A percentile compares a stretch with the other conserved stretches of the same genome.
Evolutionary conservation across 2,329 filamentous ascomycete species (phyloP).

Genomic region (Emergomyces orientalis): DNA sequence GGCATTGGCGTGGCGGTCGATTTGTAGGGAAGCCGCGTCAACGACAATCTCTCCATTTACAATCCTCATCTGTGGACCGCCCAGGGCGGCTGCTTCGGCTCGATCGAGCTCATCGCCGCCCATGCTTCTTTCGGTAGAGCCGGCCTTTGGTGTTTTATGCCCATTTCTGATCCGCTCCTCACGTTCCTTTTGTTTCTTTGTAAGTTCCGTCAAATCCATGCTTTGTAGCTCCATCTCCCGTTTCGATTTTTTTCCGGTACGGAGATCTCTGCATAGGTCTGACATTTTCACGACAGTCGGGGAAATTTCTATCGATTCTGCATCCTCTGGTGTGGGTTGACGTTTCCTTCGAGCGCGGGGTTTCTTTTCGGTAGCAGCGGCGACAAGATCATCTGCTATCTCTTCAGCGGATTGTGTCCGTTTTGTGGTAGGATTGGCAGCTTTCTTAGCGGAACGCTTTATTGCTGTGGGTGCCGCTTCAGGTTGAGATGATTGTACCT

Average conservation of each 20-base stretch:
- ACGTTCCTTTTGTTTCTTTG: slow-evolving; percentile 32
- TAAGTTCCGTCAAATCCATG: slow-evolving; percentile 48
- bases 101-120: slow-evolving; percentile 24
- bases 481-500: background rate
- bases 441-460: slow-evolving; percentile 16
- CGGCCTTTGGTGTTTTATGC: background rate
- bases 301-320: slow-evolving; percentile 44
- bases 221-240: slow-evolving; percentile 49
- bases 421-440: slow-evolving; percentile 10
- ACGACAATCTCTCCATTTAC: slow-evolving; percentile 51
- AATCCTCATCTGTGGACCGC: slow-evolving; percentile 43
- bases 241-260: slow-evolving; percentile 48
- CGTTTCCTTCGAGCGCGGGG: slow-evolving; percentile 28
- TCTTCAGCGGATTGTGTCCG: slow-evolving; percentile 16
- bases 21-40: slow-evolving; percentile 43
- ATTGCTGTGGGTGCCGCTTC: slow-evolving; percentile 11
- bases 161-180: slow-evolving; percentile 22
- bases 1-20: slow-evolving; percentile 49
- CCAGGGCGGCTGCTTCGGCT: slow-evolving; percentile 21
- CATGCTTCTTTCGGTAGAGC: slow-evolving; percentile 14
- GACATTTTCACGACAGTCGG: slow-evolving; percentile 49
- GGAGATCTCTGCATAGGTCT: slow-evolving; percentile 45
- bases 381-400: slow-evolving; percentile 14
- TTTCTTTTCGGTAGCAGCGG: slow-evolving; percentile 19
- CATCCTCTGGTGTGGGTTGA: slow-evolving; percentile 39